Evolutionary conservation across 2,329 filamentous ascomycete genomes (phyloP), one percentile per base, ranked within the genome.

Genomic region (Cercospora janseana): DNA sequence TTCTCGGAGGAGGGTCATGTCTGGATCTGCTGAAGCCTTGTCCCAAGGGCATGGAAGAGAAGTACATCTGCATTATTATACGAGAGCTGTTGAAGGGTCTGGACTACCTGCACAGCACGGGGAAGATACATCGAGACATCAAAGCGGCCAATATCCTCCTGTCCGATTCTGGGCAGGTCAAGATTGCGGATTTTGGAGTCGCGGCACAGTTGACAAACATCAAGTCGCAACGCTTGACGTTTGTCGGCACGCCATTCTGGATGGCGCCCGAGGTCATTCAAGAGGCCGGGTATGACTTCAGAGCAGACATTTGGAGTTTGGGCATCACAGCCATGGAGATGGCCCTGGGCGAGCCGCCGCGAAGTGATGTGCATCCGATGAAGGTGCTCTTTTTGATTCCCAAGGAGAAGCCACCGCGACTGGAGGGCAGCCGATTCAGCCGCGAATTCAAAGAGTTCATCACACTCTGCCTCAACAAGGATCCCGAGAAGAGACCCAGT

Each of bases 81-180:
- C 87, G 90, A 52, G 90, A 98, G 69, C 79, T 98, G 20, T 79
- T 98, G 8, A 78, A 87, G 9, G 93, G 92, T 6, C 81, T 98
- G 61, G 89, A 95, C 63, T 98, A 98, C 65, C 81, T 98, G 1
- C 93, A 98, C 68, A 85, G 86, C 40, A 81, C 90, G n/a, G 90
- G 93, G 18, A 92, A 98, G n/a, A 77, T 98, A 3, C 93, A 98
- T 70, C 86, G 93, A 51, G 93, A 98, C 63, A 97, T 98, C 73
- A 98, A 98, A 71, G 93, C 93, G 1, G 93, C 93, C 50, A 98
- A 98, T 63, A 97, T 97, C 52, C 77, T 98, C 18, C 87, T 98
- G 52, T 94, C 89, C 70, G 93, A 85, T 60, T 84, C 86, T 7
- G 93, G 93, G 3, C 80, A 90, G 51, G 74, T 98, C 54, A 98